Conservation (phyloP, 208 protist genomes). For the Leishmania tarentolae region DNA sequence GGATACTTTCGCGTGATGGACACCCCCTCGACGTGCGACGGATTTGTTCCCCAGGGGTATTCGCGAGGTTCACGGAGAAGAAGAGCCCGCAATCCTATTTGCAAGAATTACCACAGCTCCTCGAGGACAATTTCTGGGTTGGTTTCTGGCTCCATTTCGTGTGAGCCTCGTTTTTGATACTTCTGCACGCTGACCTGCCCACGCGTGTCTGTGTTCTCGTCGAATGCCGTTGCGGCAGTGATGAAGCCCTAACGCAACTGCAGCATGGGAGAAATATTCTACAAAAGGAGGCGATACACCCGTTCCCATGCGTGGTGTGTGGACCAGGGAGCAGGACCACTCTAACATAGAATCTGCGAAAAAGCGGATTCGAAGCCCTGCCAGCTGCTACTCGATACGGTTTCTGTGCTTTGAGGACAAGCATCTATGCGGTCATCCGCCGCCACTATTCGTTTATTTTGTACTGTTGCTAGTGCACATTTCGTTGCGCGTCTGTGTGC, state of each 20-base stretch:
- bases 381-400: neutral
- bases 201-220: neutral
- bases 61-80: neutral
- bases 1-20: neutral
- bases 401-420: neutral
- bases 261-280: neutral
- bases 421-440: too few species aligned
- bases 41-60: neutral
- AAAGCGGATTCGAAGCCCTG: neutral
- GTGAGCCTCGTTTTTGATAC: neutral
- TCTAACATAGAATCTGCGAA: too few species aligned
- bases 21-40: neutral
- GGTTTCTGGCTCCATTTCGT: neutral
- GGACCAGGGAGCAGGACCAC: too few species aligned
- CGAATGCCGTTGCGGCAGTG: neutral
- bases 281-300: neutral
- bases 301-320: neutral
- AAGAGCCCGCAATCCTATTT: neutral
- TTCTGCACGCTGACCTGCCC: neutral
- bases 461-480: too few species aligned
- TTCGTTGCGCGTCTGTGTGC: too few species aligned
- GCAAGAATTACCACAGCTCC: neutral
- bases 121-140: neutral
- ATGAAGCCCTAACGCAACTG: neutral
- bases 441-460: too few species aligned